Evolutionary conservation across 768 basidiomycete genomes (phyloP).

Genomic region (Pholiota conissans): DNA sequence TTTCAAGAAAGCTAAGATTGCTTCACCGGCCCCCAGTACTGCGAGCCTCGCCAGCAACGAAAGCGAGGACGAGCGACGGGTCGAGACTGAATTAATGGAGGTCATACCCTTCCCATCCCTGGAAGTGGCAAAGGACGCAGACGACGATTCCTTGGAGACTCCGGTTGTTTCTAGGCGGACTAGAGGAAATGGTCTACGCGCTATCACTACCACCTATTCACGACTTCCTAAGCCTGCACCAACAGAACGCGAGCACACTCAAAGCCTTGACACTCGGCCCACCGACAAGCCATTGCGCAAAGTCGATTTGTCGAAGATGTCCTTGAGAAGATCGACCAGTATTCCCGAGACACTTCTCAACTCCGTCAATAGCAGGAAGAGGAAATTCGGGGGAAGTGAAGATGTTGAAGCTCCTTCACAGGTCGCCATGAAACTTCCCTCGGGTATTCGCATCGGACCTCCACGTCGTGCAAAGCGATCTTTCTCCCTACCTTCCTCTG

Average conservation of each 20-base stretch:
- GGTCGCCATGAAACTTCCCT: neutral
- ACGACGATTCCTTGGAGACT: neutral
- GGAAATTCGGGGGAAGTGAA: slow-evolving; percentile 16
- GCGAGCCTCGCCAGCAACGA: slow-evolving; percentile 21
- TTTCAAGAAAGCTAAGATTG: neutral
- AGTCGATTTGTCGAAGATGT: slow-evolving; percentile 18
- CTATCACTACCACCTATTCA: neutral
- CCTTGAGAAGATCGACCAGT: slow-evolving; percentile 12
- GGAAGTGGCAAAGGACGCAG: neutral
- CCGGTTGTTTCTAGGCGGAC: neutral
- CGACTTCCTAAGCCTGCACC: neutral
- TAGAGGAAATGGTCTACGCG: slow-evolving; percentile 1
- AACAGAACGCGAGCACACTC: neutral
- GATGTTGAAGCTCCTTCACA: neutral
- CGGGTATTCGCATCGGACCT: slow-evolving; percentile 12
- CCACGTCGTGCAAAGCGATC: slow-evolving; percentile 5
- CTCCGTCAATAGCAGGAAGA: slow-evolving; percentile 12
- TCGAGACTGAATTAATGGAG: slow-evolving; percentile 11
- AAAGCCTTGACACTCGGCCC: slow-evolving; percentile 11
- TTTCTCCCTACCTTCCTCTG: slow-evolving; percentile 15
- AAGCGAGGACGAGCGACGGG: slow-evolving; percentile 32
- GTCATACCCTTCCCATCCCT: slow-evolving; percentile 10
- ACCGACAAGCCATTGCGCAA: no score
- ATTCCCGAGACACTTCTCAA: slow-evolving; percentile 14
- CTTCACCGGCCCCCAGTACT: slow-evolving; percentile 8